phyloP scores from a whole-genome alignment of 108 stramenopile species.

The Nitzschia sp. region DNA sequence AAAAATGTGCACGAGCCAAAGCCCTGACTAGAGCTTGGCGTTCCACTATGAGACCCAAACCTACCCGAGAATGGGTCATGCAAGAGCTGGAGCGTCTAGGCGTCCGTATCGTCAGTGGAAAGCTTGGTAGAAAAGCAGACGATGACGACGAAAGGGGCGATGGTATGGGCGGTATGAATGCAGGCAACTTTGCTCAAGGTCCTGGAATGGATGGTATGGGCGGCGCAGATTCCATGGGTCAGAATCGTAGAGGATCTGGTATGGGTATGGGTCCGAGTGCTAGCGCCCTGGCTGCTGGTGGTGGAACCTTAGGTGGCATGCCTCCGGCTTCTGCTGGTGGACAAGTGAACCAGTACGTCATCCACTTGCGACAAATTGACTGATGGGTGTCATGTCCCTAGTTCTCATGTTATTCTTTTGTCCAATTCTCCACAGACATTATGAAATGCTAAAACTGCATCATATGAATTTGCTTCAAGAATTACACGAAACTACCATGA shows the following conservation, averaged over 20 bases:
- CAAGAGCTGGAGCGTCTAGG: conserved; percentile 72
- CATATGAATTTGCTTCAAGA: conserved; percentile 86
- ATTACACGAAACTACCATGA: conserved; percentile 82
- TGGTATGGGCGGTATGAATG: not conserved
- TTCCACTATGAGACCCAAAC: conserved; percentile 80
- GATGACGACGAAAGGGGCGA: conserved; percentile 24
- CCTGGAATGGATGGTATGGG: not conserved
- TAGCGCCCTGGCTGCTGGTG: not conserved
- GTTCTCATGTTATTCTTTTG: not conserved
- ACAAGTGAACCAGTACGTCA: conserved; percentile 15
- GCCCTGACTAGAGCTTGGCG: conserved; percentile 79
- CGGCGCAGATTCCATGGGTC: not conserved
- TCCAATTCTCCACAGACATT: conserved; percentile 35
- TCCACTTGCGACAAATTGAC: not conserved
- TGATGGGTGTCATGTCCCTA: not conserved
- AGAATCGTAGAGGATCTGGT: conserved; percentile 8
- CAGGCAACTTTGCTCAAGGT: not conserved
- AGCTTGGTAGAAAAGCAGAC: conserved; percentile 59
- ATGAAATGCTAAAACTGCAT: conserved; percentile 85
- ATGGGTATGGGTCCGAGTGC: conserved; percentile 7
- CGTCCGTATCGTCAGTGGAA: conserved; percentile 78
- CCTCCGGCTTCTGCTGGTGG: conserved; percentile 10
- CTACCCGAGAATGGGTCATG: conserved; percentile 83
- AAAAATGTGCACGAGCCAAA: conserved; percentile 83
- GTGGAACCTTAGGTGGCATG: conserved; percentile 9